Evolutionary conservation across 2,329 filamentous ascomycete genomes (phyloP).

Genomic region (Xenoacremonium recifei): DNA sequence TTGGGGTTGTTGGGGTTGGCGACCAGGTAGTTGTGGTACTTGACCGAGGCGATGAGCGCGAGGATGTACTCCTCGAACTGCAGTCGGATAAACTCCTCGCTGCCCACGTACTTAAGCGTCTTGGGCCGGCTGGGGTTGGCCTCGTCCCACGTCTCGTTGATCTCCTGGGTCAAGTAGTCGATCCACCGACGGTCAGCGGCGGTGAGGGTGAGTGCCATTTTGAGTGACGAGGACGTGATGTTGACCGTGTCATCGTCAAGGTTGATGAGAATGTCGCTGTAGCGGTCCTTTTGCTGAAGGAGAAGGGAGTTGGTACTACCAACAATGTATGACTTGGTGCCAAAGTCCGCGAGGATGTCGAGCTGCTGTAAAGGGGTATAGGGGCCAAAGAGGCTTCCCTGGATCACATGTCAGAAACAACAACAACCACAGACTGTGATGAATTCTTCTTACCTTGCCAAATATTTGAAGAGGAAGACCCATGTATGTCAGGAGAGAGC

Average conservation of each 20-base stretch:
- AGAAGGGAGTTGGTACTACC: slow-evolving; percentile 95
- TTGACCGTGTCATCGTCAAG: slow-evolving; percentile 86
- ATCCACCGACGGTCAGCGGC: slow-evolving; percentile 93
- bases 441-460: slow-evolving; percentile 63
- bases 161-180: slow-evolving; percentile 87
- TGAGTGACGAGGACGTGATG: slow-evolving; percentile 77
- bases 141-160: slow-evolving; percentile 97
- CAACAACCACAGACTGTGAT: not conserved
- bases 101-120: slow-evolving; percentile 90
- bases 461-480: slow-evolving; percentile 93
- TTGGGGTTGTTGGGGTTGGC: slow-evolving; percentile 66
- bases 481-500: slow-evolving; percentile 89
- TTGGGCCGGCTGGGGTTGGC: slow-evolving; percentile 85
- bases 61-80: slow-evolving; percentile 97
- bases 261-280: slow-evolving; percentile 95
- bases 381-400: slow-evolving; percentile 92
- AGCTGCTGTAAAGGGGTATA: slow-evolving; percentile 96
- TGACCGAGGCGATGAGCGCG: slow-evolving; percentile 81
- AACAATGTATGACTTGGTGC: slow-evolving; percentile 95
- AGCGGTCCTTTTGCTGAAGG: slow-evolving; percentile 89
- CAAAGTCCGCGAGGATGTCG: slow-evolving; percentile 87
- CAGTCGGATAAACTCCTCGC: slow-evolving; percentile 94
- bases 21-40: slow-evolving; percentile 77
- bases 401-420: slow-evolving; percentile 13
- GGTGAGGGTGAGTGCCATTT: slow-evolving; percentile 73